A percentile compares a stretch with the other conserved stretches of the same genome.
Conservation (phyloP, 305 asterid species). For the Salvia sclarea region DNA sequence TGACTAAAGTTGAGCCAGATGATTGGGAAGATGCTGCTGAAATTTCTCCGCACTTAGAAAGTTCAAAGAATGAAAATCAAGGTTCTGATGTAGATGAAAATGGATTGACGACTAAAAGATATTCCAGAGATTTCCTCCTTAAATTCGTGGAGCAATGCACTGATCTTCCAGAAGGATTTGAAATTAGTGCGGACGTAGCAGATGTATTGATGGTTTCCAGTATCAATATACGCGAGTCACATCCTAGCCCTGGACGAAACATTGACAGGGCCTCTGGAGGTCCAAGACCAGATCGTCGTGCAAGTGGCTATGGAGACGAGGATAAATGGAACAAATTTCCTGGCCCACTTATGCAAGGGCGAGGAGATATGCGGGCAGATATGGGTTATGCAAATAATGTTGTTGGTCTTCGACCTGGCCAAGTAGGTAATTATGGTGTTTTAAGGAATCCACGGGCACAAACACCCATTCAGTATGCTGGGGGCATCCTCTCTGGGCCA, state of each 20-base stretch:
- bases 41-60: slow-evolving; percentile 53
- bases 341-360: slow-evolving; percentile 39
- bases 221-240: slow-evolving; percentile 38
- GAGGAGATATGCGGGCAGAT: slow-evolving; percentile 45
- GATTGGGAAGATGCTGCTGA: slow-evolving; percentile 97
- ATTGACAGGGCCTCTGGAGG: slow-evolving; percentile 57
- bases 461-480: slow-evolving; percentile 43
- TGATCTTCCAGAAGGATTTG: slow-evolving; percentile 64
- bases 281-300: slow-evolving; percentile 64
- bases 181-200: slow-evolving; percentile 43
- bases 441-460: slow-evolving; percentile 54
- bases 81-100: slow-evolving; percentile 39
- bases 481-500: slow-evolving; percentile 55
- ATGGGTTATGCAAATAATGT: slow-evolving; percentile 34
- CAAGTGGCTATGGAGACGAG: slow-evolving; percentile 52
- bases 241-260: slow-evolving; percentile 57
- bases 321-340: slow-evolving; percentile 52
- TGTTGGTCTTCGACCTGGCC: slow-evolving; percentile 47
- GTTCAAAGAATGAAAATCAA: slow-evolving; percentile 40
- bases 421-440: slow-evolving; percentile 50
- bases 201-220: slow-evolving; percentile 46
- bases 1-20: slow-evolving; percentile 70
- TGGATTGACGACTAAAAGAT: slow-evolving; percentile 52
- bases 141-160: slow-evolving; percentile 61
- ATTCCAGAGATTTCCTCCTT: slow-evolving; percentile 78